phyloP scores from a whole-genome alignment of 805 yeast genomes.

The Barnettozyma wickerhamii region DNA sequence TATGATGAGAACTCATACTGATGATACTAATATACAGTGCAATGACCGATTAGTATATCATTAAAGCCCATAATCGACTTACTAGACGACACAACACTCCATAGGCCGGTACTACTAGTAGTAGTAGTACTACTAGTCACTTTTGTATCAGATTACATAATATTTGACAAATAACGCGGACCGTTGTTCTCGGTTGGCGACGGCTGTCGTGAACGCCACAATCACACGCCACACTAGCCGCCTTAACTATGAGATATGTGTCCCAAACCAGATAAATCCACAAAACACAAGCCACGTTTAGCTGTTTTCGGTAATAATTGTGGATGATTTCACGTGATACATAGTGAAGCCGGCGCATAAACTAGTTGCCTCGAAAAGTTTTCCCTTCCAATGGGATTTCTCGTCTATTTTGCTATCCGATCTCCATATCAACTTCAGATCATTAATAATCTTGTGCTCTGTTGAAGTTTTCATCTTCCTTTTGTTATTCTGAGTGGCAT shows the following conservation, averaged over 20 bases:
- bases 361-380: neutral
- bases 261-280: conserved; percentile 4
- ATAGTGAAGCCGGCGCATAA: neutral
- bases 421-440: neutral
- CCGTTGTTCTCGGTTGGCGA: too few species aligned
- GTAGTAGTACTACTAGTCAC: too few species aligned
- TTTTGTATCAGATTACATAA: neutral
- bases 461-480: too few species aligned
- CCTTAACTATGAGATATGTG: neutral
- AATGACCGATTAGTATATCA: too few species aligned
- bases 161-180: neutral
- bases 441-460: neutral
- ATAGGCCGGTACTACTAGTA: too few species aligned
- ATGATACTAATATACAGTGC: too few species aligned
- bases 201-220: conserved; percentile 5
- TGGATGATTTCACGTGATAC: conserved; percentile 17
- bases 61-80: too few species aligned
- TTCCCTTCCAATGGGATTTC: neutral
- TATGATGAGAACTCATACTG: too few species aligned
- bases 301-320: conserved; percentile 4
- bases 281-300: conserved; percentile 10
- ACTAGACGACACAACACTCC: too few species aligned
- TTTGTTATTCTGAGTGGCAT: too few species aligned
- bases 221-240: neutral
- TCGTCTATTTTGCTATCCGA: neutral